Evolutionary conservation across 208 protist species (phyloP).

Genomic region (Leishmania mexicana): DNA sequence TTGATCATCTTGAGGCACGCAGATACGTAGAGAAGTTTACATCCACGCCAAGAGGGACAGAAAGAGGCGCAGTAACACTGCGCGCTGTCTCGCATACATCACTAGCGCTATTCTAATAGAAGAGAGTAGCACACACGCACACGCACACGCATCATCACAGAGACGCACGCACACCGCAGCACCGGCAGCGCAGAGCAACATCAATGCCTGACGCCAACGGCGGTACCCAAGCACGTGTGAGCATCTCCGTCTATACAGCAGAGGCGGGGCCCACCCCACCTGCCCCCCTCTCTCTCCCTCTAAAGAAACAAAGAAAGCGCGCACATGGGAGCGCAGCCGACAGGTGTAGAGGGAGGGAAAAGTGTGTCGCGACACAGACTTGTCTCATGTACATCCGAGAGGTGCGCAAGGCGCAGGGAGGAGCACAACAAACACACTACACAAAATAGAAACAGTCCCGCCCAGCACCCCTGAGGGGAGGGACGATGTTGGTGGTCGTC

Average conservation of each 20-base stretch:
- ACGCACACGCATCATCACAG: background rate
- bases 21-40: background rate
- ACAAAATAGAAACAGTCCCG: too few species aligned
- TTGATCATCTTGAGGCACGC: background rate
- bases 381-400: constrained; percentile 6
- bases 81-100: constrained; percentile 1
- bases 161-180: background rate
- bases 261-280: background rate
- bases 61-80: background rate
- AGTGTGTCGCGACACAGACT: background rate
- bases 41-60: background rate
- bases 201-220: too few species aligned
- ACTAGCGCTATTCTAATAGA: background rate
- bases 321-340: background rate
- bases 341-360: background rate
- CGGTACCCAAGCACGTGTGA: background rate
- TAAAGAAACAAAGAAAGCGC: background rate
- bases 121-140: background rate
- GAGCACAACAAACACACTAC: constrained; percentile 3
- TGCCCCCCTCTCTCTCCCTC: background rate
- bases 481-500: background rate
- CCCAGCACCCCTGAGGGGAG: background rate
- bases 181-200: background rate
- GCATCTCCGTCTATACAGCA: background rate
- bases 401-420: background rate